Evolutionary conservation across 768 basidiomycete genomes (phyloP).

Genomic region (Suillus americanus): DNA sequence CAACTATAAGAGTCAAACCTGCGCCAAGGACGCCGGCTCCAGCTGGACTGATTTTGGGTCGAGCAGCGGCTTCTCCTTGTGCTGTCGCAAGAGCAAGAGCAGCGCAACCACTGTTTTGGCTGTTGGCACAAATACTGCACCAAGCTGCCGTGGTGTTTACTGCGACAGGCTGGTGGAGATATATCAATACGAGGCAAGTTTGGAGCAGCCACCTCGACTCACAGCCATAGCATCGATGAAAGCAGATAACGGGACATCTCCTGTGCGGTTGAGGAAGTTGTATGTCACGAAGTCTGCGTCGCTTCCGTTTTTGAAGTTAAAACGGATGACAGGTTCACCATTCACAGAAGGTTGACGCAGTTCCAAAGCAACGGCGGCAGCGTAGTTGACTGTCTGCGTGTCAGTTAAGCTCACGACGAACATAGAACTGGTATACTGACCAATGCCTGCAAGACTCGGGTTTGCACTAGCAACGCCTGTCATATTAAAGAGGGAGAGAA

Average conservation of each 20-base stretch:
- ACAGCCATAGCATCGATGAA: conserved; percentile 47
- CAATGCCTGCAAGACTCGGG: conserved; percentile 57
- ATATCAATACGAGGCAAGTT: conserved; percentile 1
- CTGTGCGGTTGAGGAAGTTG: conserved; percentile 42
- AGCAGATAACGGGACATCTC: conserved; percentile 53
- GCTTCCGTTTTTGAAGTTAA: conserved; percentile 73
- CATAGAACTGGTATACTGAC: conserved; percentile 29
- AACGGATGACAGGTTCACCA: conserved; percentile 52
- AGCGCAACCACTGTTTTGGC: conserved; percentile 55
- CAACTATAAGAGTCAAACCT: conserved; percentile 47
- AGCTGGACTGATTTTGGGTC: conserved; percentile 44
- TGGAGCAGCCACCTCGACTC: conserved; percentile 11
- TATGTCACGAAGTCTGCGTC: conserved; percentile 47
- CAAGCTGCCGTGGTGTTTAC: conserved; percentile 55
- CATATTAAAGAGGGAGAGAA: conserved; percentile 78
- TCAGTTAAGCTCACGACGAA: background rate
- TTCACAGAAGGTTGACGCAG: conserved; percentile 48
- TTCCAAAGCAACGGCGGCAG: conserved; percentile 58
- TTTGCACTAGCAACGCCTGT: conserved; percentile 52
- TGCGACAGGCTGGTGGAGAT: conserved; percentile 39
- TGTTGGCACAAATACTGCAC: conserved; percentile 62
- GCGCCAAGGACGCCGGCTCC: conserved; percentile 73
- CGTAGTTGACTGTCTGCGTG: conserved; percentile 53
- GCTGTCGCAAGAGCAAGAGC: conserved; percentile 37
- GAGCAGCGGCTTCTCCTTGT: conserved; percentile 32